These are phyloP conservation scores for Eucalyptus sp. DNA, from an alignment of 345 rosid genomes.

Conservation along the genomic window DNA sequence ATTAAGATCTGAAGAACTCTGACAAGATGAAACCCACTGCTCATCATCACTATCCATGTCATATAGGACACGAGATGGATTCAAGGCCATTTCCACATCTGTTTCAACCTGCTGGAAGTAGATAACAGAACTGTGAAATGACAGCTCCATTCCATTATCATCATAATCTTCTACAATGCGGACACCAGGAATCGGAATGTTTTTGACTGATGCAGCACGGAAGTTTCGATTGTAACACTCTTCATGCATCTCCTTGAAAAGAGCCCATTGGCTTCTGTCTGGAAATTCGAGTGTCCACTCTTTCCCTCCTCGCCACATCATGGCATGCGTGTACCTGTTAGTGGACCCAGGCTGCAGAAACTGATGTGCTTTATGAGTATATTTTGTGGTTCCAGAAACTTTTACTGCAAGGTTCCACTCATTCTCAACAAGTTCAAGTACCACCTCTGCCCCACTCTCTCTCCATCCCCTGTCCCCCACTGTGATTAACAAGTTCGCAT, in stretches of 20 bases:
- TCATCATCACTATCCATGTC: constrained; percentile 99
- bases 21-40: constrained; percentile 37
- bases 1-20: constrained; percentile 26
- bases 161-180: constrained; percentile 54
- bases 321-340: constrained; percentile 89
- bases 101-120: constrained; percentile 72
- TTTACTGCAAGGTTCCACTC: constrained; percentile 95
- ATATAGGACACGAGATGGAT: constrained; percentile 64
- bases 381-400: constrained; percentile 50
- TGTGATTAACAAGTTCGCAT: constrained; percentile 65
- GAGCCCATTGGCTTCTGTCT: constrained; percentile 85
- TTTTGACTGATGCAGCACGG: constrained; percentile 75
- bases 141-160: constrained; percentile 25
- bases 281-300: constrained; percentile 91
- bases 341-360: constrained; percentile 93
- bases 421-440: constrained; percentile 61
- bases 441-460: constrained; percentile 66
- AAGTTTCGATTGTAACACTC: constrained; percentile 81
- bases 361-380: constrained; percentile 85
- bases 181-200: constrained; percentile 97
- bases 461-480: constrained; percentile 89
- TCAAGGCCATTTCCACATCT: constrained; percentile 91
- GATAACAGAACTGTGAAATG: constrained; percentile 38
- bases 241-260: constrained; percentile 97
- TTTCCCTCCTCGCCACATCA: constrained; percentile 99